phyloP scores from a whole-genome alignment of 257 asterid genomes.

The Nicotiana obtusifolia region DNA sequence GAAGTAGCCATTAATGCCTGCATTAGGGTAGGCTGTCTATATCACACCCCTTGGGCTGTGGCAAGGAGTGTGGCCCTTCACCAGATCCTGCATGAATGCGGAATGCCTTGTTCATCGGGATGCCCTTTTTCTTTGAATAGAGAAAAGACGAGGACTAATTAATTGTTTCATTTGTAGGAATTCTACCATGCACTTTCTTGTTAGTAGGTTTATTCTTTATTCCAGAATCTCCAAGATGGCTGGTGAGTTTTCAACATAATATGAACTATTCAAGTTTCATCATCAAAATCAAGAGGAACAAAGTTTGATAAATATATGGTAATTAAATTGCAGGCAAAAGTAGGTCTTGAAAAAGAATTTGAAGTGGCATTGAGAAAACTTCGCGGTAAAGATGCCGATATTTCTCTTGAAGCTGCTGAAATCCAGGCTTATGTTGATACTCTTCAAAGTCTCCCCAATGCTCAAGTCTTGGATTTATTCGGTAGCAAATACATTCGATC shows the following conservation, averaged over 20 bases:
- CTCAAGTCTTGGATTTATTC: conserved; percentile 45
- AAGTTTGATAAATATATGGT: background rate
- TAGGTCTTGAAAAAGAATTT: conserved; percentile 59
- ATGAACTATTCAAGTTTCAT: background rate
- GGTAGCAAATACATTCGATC: conserved; percentile 52
- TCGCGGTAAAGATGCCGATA: conserved; percentile 60
- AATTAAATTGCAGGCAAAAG: conserved; percentile 56
- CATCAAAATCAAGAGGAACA: background rate
- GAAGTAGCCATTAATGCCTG: no score
- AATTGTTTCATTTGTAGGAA: conserved; percentile 35
- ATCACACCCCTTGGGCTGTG: no score
- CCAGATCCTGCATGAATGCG: no score
- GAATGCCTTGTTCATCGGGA: no score
- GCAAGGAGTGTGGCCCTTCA: no score
- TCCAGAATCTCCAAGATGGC: conserved; percentile 98
- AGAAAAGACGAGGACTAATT: background rate
- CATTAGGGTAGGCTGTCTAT: no score
- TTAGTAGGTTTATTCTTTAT: conserved; percentile 63
- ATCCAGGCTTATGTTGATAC: conserved; percentile 51
- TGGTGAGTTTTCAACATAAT: conserved; percentile 42
- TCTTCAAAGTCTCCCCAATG: conserved; percentile 53
- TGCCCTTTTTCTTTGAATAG: background rate
- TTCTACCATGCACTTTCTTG: conserved; percentile 62
- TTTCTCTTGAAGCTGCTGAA: conserved; percentile 62
- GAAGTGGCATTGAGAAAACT: conserved; percentile 52